Evolutionary conservation across 2,329 filamentous ascomycete genomes (phyloP), one percentile per base, ranked within the genome.

Genomic region (Neodidymelliopsis sp.): DNA sequence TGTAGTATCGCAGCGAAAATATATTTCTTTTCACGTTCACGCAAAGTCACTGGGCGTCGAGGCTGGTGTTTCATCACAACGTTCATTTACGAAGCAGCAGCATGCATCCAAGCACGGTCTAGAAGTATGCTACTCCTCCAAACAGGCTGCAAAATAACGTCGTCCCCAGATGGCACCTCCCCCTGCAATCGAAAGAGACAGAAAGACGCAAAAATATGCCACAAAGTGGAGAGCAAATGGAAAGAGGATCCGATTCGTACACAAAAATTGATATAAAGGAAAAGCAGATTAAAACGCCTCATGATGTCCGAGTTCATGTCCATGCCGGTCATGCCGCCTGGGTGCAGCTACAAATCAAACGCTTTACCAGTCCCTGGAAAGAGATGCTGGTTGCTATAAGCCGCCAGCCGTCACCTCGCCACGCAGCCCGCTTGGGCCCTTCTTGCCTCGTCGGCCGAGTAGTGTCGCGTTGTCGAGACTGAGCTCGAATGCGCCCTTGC

Each of bases 401-500:
- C 67, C 66, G 2, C 61, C 63, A 20, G 65, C 69, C 5, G 64
- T 60, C 13, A 77, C 64, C 51, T 77, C 66, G 53, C 79, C 71
- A 55, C 79, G 67, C 62, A 82, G 56, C 4, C 73, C 71, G 59
- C 78, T 81, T 1, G 57, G 56, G 1, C 44, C 52, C 69, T 79
- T 79, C 71, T 81, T 83, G 20, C 78, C 78, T 57, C 85, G 77
- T 62, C 92, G 84, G 23, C 92, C 92, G 4, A 99, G 78, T 40
- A 99, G 75, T 1, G 92, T 97, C 1, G 94, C 90, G 46, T 94
- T 94, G 58, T 96, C 91, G 27, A 99, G 77, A 67, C 86, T 97
- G 35, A 99, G 82, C 74, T 99, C 94, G 60, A 99, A 99, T 0
- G 89, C 86, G 23, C 90, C 91, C 73, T 87, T 89, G 60, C 89